Base-by-base conservation (phyloP, 2,329 filamentous ascomycete genomes). In the Stemphylium beticola region DNA sequence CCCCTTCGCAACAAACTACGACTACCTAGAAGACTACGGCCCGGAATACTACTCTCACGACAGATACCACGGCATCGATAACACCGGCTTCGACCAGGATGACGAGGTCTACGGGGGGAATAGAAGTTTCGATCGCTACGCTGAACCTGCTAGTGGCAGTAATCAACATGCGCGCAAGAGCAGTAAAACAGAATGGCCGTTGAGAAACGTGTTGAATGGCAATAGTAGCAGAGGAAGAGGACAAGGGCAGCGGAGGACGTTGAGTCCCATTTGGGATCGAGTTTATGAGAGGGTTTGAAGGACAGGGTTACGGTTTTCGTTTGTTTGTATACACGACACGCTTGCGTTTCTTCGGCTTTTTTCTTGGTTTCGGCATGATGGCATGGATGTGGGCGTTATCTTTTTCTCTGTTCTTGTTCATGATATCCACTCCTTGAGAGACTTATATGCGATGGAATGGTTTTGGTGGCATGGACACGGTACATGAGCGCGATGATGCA, bases 21-120 rank as follows among this genome's bases (percentile, higher is more conserved):
- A 50, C 2, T 74, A 74, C 39, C 55, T 68, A 14, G 72, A 74
- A 33, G 68, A 73, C 50, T 73, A 72, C 29, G 68, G 68, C 4
- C 67, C 71, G 2, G 71, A 73, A 37, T 74, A 66, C 17, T 51
- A 42, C 37, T 51, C 42, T 9, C 32, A 51, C n/a, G 26, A 46
- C 9, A 41, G 48, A 31, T 44, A 40, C 11, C 26, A 45, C 10
- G 29, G 33, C 12, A 36, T 17, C 11, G 53, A 55, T 1, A 57
- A 65, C 22, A 54, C 8, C 14, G 22, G 12, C 6, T 10, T 59
- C 8, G 68, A 69, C 24, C 57, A 64, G 2, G 62, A 69, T n/a
- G 65, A 70, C 17, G 69, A 68, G 0, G 20, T 69, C 17, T 73
- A 71, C 39, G 71, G 71, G 8, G 70, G 70, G 1, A 52, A 73